phyloP scores from a whole-genome alignment of 2,329 filamentous ascomycete genomes.

The Diplodia mutila region DNA sequence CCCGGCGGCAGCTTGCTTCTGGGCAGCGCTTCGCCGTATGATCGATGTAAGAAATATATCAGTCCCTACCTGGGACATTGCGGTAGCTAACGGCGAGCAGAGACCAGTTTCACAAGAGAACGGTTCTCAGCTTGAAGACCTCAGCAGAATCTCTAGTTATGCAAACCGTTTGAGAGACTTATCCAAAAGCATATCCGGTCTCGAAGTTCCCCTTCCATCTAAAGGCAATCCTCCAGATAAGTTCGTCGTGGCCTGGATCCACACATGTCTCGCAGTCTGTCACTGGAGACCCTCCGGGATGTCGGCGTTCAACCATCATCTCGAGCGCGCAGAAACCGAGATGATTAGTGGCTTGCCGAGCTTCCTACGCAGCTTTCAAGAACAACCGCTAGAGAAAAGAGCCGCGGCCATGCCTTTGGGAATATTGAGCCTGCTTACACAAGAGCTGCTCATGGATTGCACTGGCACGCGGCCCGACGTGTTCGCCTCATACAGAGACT shows the following conservation, averaged over 20 bases:
- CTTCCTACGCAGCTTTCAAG: constrained; percentile 10
- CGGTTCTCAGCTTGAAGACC: background rate
- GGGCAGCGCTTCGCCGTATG: background rate
- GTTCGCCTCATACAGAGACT: constrained; percentile 1
- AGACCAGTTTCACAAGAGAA: background rate
- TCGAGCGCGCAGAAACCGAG: background rate
- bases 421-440: background rate
- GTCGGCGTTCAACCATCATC: background rate
- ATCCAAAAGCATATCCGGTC: background rate
- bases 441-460: constrained; percentile 2
- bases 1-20: background rate
- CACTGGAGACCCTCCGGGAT: background rate
- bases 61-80: background rate
- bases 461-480: constrained; percentile 5
- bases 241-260: constrained; percentile 14
- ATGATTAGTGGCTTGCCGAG: background rate
- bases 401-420: constrained; percentile 12
- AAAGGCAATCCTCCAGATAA: constrained; percentile 1
- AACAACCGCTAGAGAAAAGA: background rate
- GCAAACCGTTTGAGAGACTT: background rate
- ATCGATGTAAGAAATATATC: background rate
- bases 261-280: constrained; percentile 10
- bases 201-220: background rate
- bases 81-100: background rate
- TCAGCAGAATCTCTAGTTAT: background rate